Evolutionary conservation across 1,284 basidiomycete species (phyloP).

Genomic region (Ustilago esculenta): DNA sequence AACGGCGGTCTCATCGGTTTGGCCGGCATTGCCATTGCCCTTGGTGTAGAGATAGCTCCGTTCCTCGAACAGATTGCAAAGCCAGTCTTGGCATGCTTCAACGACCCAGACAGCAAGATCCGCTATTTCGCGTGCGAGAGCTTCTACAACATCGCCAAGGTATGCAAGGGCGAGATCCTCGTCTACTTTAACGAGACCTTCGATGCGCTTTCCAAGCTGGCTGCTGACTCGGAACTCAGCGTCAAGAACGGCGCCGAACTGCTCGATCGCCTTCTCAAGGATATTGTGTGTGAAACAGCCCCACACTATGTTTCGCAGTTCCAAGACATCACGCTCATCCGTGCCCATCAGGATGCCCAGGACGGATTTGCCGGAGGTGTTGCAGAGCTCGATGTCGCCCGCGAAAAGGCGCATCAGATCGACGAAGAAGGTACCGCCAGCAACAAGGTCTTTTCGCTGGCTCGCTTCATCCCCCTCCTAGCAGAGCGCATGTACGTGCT

Average conservation of each 20-base stretch:
- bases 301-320: constrained; percentile 92
- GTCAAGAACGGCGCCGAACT: constrained; percentile 99
- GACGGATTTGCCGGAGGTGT: constrained; percentile 48
- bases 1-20: constrained; percentile 97
- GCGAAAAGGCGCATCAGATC: constrained; percentile 59
- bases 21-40: constrained; percentile 92
- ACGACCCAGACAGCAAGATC: constrained; percentile 92
- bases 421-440: constrained; percentile 43
- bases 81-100: constrained; percentile 90
- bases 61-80: constrained; percentile 93
- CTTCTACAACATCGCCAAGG: constrained; percentile 95
- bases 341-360: constrained; percentile 72
- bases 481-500: constrained; percentile 93
- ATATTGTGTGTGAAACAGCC: constrained; percentile 96
- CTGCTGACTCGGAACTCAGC: constrained; percentile 92
- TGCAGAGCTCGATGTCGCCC: constrained; percentile 61
- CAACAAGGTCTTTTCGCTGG: constrained; percentile 80
- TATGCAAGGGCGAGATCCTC: constrained; percentile 95
- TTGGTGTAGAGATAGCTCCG: constrained; percentile 89
- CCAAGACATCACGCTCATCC: constrained; percentile 71
- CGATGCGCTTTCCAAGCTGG: constrained; percentile 96
- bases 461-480: constrained; percentile 92
- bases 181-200: constrained; percentile 99
- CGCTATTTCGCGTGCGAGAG: constrained; percentile 97
- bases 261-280: constrained; percentile 94